A percentile compares a stretch with the other conserved stretches of the same genome.
Conservation (phyloP, 805 yeast genomes). For the Sungouiella thailandica region DNA sequence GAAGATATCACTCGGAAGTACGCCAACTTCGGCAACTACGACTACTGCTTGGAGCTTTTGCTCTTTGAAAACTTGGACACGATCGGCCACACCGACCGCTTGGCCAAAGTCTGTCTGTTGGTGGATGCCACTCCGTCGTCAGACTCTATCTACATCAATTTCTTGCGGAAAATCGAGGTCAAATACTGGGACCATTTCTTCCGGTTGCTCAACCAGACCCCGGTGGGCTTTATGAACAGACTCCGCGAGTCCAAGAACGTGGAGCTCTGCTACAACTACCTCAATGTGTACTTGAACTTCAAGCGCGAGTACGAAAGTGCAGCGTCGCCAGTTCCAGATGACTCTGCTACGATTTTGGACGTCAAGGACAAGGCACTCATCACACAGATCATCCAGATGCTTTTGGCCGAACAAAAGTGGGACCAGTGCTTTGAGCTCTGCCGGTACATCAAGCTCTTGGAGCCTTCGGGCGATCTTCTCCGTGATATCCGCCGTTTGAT, state of each 20-base stretch:
- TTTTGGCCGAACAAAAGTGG: conserved; percentile 38
- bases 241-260: conserved; percentile 38
- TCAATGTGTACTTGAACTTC: conserved; percentile 48
- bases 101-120: conserved; percentile 11
- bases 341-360: conserved; percentile 5
- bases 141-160: conserved; percentile 42
- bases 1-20: conserved; percentile 31
- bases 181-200: conserved; percentile 51
- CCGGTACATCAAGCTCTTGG: conserved; percentile 49
- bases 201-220: conserved; percentile 34
- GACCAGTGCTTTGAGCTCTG: conserved; percentile 53
- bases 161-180: conserved; percentile 56
- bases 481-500: conserved; percentile 1
- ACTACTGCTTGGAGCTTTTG: conserved; percentile 46
- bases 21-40: conserved; percentile 37
- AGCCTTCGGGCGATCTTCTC: conserved; percentile 34
- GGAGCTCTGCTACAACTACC: conserved; percentile 46
- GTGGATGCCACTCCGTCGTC: conserved; percentile 13
- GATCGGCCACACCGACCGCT: conserved; percentile 4
- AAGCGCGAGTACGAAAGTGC: conserved; percentile 28
- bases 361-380: conserved; percentile 37
- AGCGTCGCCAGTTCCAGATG: background rate
- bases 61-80: conserved; percentile 39
- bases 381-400: conserved; percentile 38
- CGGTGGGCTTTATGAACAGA: conserved; percentile 41